Conservation (phyloP, 2,329 filamentous ascomycete genomes). For the Parafenestella ontariensis region DNA sequence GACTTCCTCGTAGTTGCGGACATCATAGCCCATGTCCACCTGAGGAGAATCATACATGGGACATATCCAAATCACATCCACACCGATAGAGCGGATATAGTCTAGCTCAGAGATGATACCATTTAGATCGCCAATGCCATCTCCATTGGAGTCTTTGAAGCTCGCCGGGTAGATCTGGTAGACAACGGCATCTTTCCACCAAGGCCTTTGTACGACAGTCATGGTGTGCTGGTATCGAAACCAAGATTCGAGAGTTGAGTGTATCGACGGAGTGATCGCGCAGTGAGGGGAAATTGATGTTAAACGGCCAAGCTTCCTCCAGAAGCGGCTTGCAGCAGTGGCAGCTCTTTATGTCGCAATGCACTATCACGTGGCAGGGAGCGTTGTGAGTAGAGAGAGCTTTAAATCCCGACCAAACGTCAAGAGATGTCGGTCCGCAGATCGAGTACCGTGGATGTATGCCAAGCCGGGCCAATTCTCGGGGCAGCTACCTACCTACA, state of each 20-base stretch:
- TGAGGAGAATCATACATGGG: slow-evolving; percentile 57
- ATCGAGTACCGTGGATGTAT: background rate
- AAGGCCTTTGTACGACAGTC: slow-evolving; percentile 48
- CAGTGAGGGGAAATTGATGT: slow-evolving; percentile 6
- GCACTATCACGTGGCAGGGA: background rate
- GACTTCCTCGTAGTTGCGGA: slow-evolving; percentile 50
- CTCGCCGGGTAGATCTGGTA: slow-evolving; percentile 70
- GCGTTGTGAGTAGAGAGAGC: background rate
- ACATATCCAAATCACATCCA: slow-evolving; percentile 47
- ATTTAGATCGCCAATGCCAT: slow-evolving; percentile 64
- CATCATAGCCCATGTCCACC: slow-evolving; percentile 53
- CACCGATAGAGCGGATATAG: slow-evolving; percentile 60
- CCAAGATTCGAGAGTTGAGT: background rate
- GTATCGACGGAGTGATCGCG: slow-evolving; percentile 5
- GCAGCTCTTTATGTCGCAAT: slow-evolving; percentile 14
- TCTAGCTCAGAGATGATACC: slow-evolving; percentile 65
- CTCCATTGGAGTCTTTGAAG: slow-evolving; percentile 65
- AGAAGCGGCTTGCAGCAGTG: slow-evolving; percentile 6
- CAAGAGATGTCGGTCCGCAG: background rate
- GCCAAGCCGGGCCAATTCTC: slow-evolving; percentile 12
- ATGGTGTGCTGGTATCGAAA: slow-evolving; percentile 19
- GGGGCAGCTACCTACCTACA: no score
- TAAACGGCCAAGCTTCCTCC: slow-evolving; percentile 3
- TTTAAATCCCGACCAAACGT: background rate
- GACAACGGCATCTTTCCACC: slow-evolving; percentile 68